phyloP scores from a whole-genome alignment of 2,329 filamentous ascomycete genomes.

The Trichoderma harzianum region DNA sequence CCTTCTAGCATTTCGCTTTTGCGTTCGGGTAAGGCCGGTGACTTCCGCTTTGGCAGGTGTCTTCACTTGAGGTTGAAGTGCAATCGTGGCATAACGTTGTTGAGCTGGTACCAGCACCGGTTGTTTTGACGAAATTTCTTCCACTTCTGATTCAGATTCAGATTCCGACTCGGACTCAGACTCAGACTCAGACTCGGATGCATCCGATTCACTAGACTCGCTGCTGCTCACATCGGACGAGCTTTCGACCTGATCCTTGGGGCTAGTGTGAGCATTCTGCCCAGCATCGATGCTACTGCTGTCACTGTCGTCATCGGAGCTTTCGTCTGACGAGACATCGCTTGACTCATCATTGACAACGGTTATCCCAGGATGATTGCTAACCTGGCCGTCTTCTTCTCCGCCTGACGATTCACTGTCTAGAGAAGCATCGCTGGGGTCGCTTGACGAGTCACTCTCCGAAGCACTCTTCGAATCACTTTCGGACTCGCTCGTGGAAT shows the following conservation, averaged over 20 bases:
- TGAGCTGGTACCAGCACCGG: not conserved
- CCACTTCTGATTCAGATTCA: conserved; percentile 32
- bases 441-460: conserved; percentile 6
- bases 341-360: not conserved
- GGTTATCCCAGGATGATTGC: not conserved
- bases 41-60: conserved; percentile 23
- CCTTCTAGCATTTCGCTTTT: conserved; percentile 51
- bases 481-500: not conserved
- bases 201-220: conserved; percentile 24
- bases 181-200: conserved; percentile 22
- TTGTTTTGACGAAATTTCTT: conserved; percentile 37
- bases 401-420: not conserved
- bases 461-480: conserved; percentile 3
- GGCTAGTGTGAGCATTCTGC: not conserved
- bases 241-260: not conserved
- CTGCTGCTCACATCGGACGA: not conserved
- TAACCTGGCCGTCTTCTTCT: not conserved
- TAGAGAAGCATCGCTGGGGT: conserved; percentile 18
- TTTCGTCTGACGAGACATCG: not conserved
- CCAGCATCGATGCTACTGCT: conserved; percentile 8
- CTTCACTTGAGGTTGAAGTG: not conserved
- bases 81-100: not conserved
- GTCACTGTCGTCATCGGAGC: conserved; percentile 17
- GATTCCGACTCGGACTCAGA: conserved; percentile 23
- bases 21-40: conserved; percentile 42